Conservation (phyloP, 352 stramenopile species). For the Phytophthora idaei region DNA sequence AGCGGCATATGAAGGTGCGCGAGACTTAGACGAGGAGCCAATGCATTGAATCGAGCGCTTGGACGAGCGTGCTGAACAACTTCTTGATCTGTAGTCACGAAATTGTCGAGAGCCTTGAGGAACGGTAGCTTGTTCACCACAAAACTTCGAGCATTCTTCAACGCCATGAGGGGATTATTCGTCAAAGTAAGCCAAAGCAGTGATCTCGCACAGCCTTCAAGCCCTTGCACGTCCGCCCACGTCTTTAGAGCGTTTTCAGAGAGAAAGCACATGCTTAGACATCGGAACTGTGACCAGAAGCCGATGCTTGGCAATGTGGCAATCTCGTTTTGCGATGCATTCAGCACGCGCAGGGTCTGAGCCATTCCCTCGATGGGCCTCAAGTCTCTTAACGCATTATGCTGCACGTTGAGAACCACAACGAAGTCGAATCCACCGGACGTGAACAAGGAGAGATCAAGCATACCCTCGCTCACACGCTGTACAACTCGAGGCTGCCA, state of each 20-base stretch:
- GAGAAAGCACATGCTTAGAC: conserved; percentile 64
- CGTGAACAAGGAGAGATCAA: conserved; percentile 38
- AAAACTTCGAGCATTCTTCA: conserved; percentile 59
- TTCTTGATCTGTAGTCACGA: conserved; percentile 69
- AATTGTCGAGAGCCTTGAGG: conserved; percentile 65
- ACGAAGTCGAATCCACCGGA: conserved; percentile 57
- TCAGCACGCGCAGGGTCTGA: conserved; percentile 59
- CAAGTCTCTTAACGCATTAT: conserved; percentile 66
- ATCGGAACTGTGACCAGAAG: conserved; percentile 64
- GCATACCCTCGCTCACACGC: conserved; percentile 46
- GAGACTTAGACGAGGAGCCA: conserved; percentile 39
- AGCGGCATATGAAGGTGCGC: conserved; percentile 44
- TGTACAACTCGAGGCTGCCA: conserved; percentile 67
- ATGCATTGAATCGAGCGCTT: conserved; percentile 42
- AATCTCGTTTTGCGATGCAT: conserved; percentile 63
- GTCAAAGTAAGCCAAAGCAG: conserved; percentile 67
- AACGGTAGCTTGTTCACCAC: conserved; percentile 73
- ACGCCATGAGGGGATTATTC: conserved; percentile 65
- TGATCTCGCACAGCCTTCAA: conserved; percentile 42
- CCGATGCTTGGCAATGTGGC: conserved; percentile 40
- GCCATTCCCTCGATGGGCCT: conserved; percentile 48
- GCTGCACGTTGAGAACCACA: conserved; percentile 61
- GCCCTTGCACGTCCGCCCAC: conserved; percentile 57
- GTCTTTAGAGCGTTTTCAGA: conserved; percentile 54
- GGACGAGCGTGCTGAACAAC: conserved; percentile 53